Evolutionary conservation across 805 yeast species (phyloP).

Genomic region (Zygosaccharomyces lentus): DNA sequence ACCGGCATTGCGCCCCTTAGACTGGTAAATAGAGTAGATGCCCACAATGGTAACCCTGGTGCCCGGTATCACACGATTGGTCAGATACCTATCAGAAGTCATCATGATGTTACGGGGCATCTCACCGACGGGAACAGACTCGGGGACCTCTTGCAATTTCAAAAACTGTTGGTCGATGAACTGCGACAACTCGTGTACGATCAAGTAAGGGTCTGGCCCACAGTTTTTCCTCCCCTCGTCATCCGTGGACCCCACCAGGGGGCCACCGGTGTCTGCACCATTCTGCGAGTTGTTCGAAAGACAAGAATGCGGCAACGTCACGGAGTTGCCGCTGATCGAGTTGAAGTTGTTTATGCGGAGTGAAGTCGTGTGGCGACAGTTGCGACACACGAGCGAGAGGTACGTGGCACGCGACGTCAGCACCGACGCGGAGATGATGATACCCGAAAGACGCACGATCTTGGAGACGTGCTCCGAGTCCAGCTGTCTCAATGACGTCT

Average conservation of each 20-base stretch:
- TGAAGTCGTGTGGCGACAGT: slow-evolving; percentile 76
- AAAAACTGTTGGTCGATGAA: slow-evolving; percentile 93
- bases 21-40: slow-evolving; percentile 84
- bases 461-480: slow-evolving; percentile 86
- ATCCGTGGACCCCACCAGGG: slow-evolving; percentile 19
- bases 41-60: slow-evolving; percentile 90
- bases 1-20: slow-evolving; percentile 52
- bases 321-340: slow-evolving; percentile 31
- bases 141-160: slow-evolving; percentile 95
- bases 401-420: slow-evolving; percentile 81
- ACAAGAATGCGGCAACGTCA: slow-evolving; percentile 34
- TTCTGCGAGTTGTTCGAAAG: slow-evolving; percentile 24
- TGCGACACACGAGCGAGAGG: slow-evolving; percentile 79
- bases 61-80: slow-evolving; percentile 92
- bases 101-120: slow-evolving; percentile 91
- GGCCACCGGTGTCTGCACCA: slow-evolving; percentile 5
- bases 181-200: slow-evolving; percentile 89
- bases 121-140: slow-evolving; percentile 98
- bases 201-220: slow-evolving; percentile 88
- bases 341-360: slow-evolving; percentile 40
- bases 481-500: slow-evolving; percentile 70
- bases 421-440: slow-evolving; percentile 86
- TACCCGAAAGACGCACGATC: slow-evolving; percentile 88
- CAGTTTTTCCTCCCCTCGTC: slow-evolving; percentile 43
- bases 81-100: slow-evolving; percentile 83